Conservation (phyloP, 2,329 filamentous ascomycete species). For the Trichoderma koningiopsis region DNA sequence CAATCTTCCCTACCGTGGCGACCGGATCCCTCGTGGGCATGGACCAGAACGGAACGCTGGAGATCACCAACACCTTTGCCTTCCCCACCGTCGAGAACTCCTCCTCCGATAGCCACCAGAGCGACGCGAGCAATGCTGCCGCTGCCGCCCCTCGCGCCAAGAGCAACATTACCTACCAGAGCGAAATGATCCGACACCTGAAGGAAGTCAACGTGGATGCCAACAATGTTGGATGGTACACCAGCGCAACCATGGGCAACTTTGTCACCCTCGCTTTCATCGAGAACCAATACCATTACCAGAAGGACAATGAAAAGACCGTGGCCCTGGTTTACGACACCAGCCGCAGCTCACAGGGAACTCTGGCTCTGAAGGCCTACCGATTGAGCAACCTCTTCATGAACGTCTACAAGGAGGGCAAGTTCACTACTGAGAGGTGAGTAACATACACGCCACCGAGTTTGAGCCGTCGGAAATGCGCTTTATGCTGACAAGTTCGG, state of each 20-base stretch:
- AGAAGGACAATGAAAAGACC: slow-evolving; percentile 89
- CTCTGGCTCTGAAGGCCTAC: slow-evolving; percentile 87
- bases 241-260: slow-evolving; percentile 97
- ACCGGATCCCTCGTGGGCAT: slow-evolving; percentile 92
- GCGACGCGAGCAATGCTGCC: slow-evolving; percentile 72
- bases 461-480: background rate
- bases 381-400: slow-evolving; percentile 86
- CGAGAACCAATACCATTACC: slow-evolving; percentile 97
- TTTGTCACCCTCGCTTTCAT: slow-evolving; percentile 94
- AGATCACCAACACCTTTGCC: slow-evolving; percentile 93
- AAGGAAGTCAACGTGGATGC: slow-evolving; percentile 98
- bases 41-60: slow-evolving; percentile 78
- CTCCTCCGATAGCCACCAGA: slow-evolving; percentile 71
- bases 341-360: slow-evolving; percentile 90
- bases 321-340: slow-evolving; percentile 93
- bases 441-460: slow-evolving; percentile 34
- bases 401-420: slow-evolving; percentile 90
- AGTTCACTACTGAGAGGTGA: slow-evolving; percentile 95
- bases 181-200: slow-evolving; percentile 95
- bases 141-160: slow-evolving; percentile 91
- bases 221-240: slow-evolving; percentile 98
- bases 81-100: slow-evolving; percentile 85
- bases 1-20: slow-evolving; percentile 82
- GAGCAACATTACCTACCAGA: slow-evolving; percentile 83
- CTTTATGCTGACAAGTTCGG: slow-evolving; percentile 11